Conservation (phyloP, 176 grass and related monocot species). For the Olyra latifolia region DNA sequence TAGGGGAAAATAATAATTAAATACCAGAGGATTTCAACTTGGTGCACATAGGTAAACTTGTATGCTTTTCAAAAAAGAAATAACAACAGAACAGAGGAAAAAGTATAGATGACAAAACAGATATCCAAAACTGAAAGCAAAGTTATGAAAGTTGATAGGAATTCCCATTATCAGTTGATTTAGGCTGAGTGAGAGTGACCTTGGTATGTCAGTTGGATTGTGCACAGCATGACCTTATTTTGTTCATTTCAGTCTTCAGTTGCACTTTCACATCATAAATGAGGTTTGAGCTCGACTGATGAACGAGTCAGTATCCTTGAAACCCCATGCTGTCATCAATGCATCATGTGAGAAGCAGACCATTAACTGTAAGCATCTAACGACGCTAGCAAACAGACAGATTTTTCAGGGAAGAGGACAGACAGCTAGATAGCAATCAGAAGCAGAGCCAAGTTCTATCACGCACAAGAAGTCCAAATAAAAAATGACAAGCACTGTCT, state of each 20-base stretch:
- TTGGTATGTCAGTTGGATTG: constrained; percentile 15
- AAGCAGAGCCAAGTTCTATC: constrained; percentile 17
- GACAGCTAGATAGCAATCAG: background rate
- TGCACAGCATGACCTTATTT: background rate
- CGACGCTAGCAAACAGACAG: constrained; percentile 3
- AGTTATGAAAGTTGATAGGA: background rate
- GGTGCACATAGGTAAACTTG: background rate
- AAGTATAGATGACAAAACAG: background rate
- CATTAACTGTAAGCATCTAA: constrained; percentile 12
- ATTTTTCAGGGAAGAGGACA: background rate
- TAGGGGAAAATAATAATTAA: background rate
- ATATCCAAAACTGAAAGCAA: constrained; percentile 22
- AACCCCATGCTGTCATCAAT: background rate
- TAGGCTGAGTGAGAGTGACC: constrained; percentile 5
- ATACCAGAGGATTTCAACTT: background rate
- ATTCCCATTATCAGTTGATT: constrained; percentile 8
- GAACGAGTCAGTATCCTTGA: constrained; percentile 6
- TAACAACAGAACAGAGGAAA: background rate
- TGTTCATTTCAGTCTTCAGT: constrained; percentile 23
- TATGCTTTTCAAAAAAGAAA: background rate
- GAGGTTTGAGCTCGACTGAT: constrained; percentile 15
- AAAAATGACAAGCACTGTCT: constrained; percentile 24
- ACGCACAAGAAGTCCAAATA: background rate
- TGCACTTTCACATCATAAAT: constrained; percentile 14
- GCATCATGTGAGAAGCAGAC: background rate